phyloP scores from a whole-genome alignment of 805 yeast species.

The Priceomyces medius region DNA sequence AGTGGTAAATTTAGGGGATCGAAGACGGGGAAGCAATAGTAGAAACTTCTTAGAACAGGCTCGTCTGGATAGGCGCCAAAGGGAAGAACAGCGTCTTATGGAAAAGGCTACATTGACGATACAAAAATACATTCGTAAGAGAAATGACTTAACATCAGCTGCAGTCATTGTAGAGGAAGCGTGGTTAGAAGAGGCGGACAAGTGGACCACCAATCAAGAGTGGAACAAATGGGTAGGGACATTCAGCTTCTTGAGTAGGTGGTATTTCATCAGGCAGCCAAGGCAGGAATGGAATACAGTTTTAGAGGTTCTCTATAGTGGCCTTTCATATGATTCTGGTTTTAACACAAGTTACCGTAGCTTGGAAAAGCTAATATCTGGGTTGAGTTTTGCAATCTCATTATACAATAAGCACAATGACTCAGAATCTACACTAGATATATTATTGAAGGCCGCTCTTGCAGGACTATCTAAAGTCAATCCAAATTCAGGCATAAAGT shows the following conservation, averaged over 20 bases:
- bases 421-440: not conserved
- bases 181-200: slow-evolving; percentile 14
- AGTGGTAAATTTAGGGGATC: slow-evolving; percentile 63
- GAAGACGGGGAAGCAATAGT: slow-evolving; percentile 31
- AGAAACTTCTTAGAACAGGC: slow-evolving; percentile 58
- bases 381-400: slow-evolving; percentile 1
- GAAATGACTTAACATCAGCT: slow-evolving; percentile 27
- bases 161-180: slow-evolving; percentile 15
- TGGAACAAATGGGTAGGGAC: slow-evolving; percentile 21
- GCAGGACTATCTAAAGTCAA: not conserved
- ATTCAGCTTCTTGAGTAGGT: slow-evolving; percentile 18
- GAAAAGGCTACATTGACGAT: slow-evolving; percentile 50
- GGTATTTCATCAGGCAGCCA: slow-evolving; percentile 10
- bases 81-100: slow-evolving; percentile 56
- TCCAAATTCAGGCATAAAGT: not conserved
- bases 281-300: not conserved
- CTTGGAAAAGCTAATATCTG: not conserved
- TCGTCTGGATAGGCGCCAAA: slow-evolving; percentile 58
- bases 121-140: slow-evolving; percentile 49
- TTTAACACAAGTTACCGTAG: not conserved
- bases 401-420: slow-evolving; percentile 1
- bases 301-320: slow-evolving; percentile 3
- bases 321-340: not conserved
- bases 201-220: slow-evolving; percentile 9
- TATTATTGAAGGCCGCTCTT: not conserved